phyloP scores from a whole-genome alignment of 148 eudicot genomes.

The Amaranthus palmeri region DNA sequence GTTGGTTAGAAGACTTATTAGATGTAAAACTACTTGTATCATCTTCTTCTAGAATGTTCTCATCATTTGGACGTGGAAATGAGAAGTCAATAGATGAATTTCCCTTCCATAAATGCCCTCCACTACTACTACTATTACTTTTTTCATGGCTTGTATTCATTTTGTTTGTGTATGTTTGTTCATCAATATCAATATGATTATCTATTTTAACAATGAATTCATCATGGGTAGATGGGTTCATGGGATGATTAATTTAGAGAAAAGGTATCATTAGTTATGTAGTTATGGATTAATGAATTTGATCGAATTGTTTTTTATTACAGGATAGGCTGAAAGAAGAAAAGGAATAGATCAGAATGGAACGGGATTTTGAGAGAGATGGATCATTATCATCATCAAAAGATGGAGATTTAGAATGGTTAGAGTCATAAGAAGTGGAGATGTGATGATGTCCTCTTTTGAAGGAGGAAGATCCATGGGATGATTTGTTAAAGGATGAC shows the following conservation, averaged over 20 bases:
- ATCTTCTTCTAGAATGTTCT: not conserved
- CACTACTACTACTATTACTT: not conserved
- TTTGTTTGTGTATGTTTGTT: not conserved
- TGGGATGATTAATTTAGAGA: not conserved
- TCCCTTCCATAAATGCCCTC: slow-evolving; percentile 2
- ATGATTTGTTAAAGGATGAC: slow-evolving; percentile 17
- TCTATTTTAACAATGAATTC: slow-evolving; percentile 55
- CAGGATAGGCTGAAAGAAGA: no score
- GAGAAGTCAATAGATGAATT: slow-evolving; percentile 26
- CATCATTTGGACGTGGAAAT: slow-evolving; percentile 21
- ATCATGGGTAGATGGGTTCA: slow-evolving; percentile 4
- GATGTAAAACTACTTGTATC: not conserved
- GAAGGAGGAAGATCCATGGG: slow-evolving; percentile 15
- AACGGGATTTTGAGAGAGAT: slow-evolving; percentile 17
- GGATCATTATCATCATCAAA: not conserved
- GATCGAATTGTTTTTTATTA: no score
- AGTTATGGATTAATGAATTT: not conserved
- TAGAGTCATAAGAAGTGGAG: not conserved
- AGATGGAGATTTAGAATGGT: not conserved
- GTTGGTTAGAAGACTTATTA: no score
- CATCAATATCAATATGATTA: not conserved
- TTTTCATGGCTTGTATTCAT: not conserved
- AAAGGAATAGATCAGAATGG: slow-evolving; percentile 13
- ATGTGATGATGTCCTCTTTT: slow-evolving; percentile 1
- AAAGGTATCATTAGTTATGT: not conserved